A percentile compares a stretch with the other conserved stretches of the same genome.
Evolutionary conservation across 345 rosid species (phyloP).

Genomic region (Streptanthus diversifolius): DNA sequence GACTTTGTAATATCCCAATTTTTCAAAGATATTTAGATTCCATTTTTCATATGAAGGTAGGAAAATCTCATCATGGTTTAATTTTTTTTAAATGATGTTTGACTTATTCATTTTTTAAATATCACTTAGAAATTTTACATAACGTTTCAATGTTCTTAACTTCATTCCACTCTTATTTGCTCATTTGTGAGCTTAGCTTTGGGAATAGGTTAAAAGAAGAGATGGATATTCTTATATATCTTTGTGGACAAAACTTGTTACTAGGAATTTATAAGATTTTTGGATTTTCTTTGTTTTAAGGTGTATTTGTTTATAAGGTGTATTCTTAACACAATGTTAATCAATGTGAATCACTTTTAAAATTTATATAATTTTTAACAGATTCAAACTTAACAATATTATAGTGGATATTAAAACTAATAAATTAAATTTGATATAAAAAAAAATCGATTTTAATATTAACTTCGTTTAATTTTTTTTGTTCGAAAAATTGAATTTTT

Average conservation of each 20-base stretch:
- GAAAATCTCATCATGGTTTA: neutral
- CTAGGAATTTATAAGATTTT: neutral
- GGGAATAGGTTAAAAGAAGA: neutral
- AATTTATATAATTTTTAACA: too few relatives aligned
- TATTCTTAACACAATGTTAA: too few relatives aligned
- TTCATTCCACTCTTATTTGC: neutral
- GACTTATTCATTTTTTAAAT: neutral
- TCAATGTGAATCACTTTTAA: too few relatives aligned
- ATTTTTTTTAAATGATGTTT: neutral
- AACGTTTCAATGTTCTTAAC: neutral
- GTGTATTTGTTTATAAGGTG: too few relatives aligned
- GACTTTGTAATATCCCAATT: neutral
- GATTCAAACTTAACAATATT: too few relatives aligned
- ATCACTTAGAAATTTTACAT: neutral
- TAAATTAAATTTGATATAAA: too few relatives aligned
- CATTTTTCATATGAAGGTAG: neutral
- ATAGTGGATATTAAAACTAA: too few relatives aligned
- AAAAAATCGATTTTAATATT: neutral
- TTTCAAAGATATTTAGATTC: constrained; percentile 3
- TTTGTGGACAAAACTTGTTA: neutral
- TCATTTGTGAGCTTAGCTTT: neutral
- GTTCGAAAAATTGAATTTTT: neutral
- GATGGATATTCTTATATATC: neutral
- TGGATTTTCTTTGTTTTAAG: neutral
- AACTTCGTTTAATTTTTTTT: neutral